Evolutionary conservation across 768 basidiomycete species (phyloP).

Genomic region (Suillus placidus): DNA sequence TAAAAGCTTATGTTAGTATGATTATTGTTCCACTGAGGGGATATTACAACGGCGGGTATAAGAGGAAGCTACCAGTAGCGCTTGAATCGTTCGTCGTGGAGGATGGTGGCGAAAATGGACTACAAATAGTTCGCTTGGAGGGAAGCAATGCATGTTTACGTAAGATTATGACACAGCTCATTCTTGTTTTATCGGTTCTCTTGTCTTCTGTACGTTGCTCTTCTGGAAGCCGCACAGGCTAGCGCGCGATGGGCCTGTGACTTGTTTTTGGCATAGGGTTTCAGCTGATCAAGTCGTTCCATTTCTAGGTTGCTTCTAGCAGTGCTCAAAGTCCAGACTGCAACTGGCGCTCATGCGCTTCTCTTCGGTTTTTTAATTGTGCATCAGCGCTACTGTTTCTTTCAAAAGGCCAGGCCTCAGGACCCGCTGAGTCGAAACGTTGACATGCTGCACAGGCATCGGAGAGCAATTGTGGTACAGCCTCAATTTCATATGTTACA

Average conservation of each 20-base stretch:
- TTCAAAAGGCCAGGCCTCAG: neutral
- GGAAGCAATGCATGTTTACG: neutral
- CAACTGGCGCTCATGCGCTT: neutral
- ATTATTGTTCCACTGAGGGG: neutral
- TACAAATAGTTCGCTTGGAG: neutral
- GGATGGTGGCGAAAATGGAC: neutral
- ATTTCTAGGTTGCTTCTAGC: neutral
- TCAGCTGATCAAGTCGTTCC: neutral
- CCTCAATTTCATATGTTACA: neutral
- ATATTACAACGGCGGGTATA: conserved; percentile 3
- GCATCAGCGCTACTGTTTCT: neutral
- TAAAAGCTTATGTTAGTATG: neutral
- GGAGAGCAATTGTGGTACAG: neutral
- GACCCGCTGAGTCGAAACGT: neutral
- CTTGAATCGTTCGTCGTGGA: neutral
- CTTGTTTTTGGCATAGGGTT: neutral
- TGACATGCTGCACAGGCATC: neutral
- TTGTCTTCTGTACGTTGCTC: neutral
- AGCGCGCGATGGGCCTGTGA: neutral
- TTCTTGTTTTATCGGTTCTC: neutral
- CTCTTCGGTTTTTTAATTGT: neutral
- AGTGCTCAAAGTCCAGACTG: neutral
- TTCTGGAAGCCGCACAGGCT: neutral
- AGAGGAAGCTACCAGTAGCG: neutral
- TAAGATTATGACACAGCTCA: neutral